These are phyloP conservation scores for Trapa bicornis DNA, from an alignment of 345 rosid genomes.

Conservation along the genomic window DNA sequence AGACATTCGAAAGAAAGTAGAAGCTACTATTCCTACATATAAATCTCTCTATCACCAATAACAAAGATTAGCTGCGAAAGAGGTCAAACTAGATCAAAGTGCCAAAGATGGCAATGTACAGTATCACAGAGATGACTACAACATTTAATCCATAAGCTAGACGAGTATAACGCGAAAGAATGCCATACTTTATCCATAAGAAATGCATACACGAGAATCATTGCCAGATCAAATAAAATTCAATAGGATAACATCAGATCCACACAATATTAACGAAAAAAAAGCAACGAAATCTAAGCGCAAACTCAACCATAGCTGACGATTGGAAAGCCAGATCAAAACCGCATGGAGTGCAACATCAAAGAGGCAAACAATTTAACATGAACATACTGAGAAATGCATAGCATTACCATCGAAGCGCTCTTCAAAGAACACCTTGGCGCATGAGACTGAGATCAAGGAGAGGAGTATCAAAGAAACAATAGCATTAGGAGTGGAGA, in stretches of 20 bases:
- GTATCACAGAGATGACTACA: no score
- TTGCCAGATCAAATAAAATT: neutral
- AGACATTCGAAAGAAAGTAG: neutral
- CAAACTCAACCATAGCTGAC: neutral
- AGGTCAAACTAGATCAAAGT: no score
- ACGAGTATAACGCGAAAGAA: neutral
- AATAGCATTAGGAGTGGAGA: slow-evolving; percentile 22
- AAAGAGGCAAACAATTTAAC: neutral
- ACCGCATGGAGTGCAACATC: neutral
- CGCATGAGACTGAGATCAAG: slow-evolving; percentile 33
- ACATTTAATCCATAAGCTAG: no score
- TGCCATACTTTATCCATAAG: neutral
- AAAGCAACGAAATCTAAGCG: neutral
- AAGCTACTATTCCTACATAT: neutral
- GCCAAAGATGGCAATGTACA: no score
- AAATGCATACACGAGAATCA: neutral
- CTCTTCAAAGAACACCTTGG: slow-evolving; percentile 76
- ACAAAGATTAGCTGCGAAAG: no score
- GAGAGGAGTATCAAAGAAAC: slow-evolving; percentile 24
- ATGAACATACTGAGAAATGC: neutral
- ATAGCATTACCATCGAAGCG: slow-evolving; percentile 64
- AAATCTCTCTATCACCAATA: neutral
- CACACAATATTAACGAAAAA: neutral
- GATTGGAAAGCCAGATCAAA: neutral
- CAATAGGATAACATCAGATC: neutral